Base-by-base conservation (phyloP, 75 land plant genomes). In the Sequoia sempervirens region DNA sequence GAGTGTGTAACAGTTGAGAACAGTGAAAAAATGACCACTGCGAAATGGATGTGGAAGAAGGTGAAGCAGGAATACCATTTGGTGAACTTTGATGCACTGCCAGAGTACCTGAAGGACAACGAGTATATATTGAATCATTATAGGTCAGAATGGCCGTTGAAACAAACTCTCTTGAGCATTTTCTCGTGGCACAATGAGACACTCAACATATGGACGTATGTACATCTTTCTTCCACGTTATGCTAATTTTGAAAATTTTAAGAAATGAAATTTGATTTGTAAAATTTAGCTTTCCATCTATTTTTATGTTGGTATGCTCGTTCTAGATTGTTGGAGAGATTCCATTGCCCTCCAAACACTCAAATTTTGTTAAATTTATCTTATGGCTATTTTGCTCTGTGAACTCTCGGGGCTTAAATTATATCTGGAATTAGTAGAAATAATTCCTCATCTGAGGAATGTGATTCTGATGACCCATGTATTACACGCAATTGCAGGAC, bases 141-240 rank as follows among this genome's bases (percentile, higher is more conserved):
- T 82, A n/a, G 98, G 36, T 90, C 92, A 10, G 94, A 95, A 75
- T 95, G 97, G 95, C 94, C 98, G 1, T 53, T 96, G 83, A 91
- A 86, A 79, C 89, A 95, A 81, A 87, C 89, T 28, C 9, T 95
- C 50, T 72, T 88, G 75, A 96, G 98, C 85, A 80, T 90, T n/a
- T 96, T 96, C 85, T 79, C 92, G 11, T 88, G 91, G 91, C 98
- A 95, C 89, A 96, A 96, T 73, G 98, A 96, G 85, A 95, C 98
- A 56, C 93, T 96, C 85, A 96, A 96, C 75, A 82, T 96, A 45
- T 96, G 98, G 98, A 95, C 98, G 98, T 96, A 54, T 85, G 96
- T 82, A 64, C 83, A 5, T 84, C 47, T 64, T n/a, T 28, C 64
- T 23, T 46, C 37, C 28, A 5, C 4, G 1, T 36, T 20, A 41